Percentiles rank a stretch among this genome's conserved stretches.
Evolutionary conservation across 75 land plant genomes (phyloP).

Genomic region (Larix kaempferi): DNA sequence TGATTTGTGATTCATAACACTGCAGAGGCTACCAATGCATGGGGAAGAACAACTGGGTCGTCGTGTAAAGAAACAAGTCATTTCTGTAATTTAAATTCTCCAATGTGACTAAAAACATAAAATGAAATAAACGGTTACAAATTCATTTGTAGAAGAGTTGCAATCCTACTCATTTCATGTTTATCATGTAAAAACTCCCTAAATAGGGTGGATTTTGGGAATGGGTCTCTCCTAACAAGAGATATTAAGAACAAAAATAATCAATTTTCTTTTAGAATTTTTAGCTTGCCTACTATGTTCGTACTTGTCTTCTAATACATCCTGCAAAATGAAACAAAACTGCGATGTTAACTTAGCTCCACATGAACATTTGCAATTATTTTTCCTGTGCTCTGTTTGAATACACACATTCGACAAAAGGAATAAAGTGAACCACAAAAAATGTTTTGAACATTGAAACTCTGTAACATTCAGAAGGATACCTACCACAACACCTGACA

Average conservation of each 20-base stretch:
- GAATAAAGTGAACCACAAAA: no score
- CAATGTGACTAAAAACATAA: no score
- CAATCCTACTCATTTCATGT: no score
- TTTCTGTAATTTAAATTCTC: no score
- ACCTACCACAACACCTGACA: conserved; percentile 54
- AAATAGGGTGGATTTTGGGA: no score
- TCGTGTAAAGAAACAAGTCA: background rate
- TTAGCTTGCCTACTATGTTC: conserved; percentile 39
- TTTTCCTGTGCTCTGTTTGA: background rate
- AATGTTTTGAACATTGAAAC: no score
- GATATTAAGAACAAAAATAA: background rate
- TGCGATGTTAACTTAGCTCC: background rate
- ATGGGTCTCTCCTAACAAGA: background rate
- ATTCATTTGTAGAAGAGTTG: no score
- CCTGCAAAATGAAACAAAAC: conserved; percentile 32
- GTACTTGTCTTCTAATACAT: conserved; percentile 31
- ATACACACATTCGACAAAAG: no score
- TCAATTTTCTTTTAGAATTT: background rate
- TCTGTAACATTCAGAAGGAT: background rate
- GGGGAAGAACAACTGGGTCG: background rate
- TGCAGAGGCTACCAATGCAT: background rate
- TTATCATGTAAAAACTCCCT: background rate
- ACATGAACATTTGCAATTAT: background rate
- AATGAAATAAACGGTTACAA: no score
- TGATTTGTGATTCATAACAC: background rate